Evolutionary conservation across 306 rosid genomes (phyloP).

Genomic region (Hippophae rhamnoides): DNA sequence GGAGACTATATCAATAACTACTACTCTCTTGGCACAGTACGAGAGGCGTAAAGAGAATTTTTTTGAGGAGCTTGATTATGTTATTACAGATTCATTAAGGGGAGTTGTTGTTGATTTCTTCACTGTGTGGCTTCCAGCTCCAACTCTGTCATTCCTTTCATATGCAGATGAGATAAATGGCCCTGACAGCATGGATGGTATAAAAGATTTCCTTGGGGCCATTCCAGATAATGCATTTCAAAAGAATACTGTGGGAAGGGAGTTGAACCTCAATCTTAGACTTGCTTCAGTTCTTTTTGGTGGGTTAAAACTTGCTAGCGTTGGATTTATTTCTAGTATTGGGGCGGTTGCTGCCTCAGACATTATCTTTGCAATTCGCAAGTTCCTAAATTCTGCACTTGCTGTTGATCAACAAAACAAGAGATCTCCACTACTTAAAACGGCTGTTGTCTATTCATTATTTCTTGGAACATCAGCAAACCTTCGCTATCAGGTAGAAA

Average conservation of each 20-base stretch:
- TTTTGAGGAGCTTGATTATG: conserved; percentile 81
- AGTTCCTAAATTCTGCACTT: conserved; percentile 51
- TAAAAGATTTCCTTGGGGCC: conserved; percentile 76
- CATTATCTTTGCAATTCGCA: conserved; percentile 45
- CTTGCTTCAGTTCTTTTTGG: conserved; percentile 82
- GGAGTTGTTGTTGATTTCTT: conserved; percentile 85
- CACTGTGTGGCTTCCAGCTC: conserved; percentile 99
- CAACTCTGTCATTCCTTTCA: conserved; percentile 83
- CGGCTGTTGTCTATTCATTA: conserved; percentile 51
- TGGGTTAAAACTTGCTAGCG: conserved; percentile 76
- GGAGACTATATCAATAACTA: conserved; percentile 80
- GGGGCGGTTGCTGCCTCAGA: conserved; percentile 85
- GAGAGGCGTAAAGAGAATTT: conserved; percentile 79
- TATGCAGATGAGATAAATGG: conserved; percentile 45
- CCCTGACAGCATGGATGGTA: conserved; percentile 46
- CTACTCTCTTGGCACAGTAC: conserved; percentile 77
- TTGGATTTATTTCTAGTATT: conserved; percentile 88
- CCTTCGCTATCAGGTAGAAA: conserved; percentile 84
- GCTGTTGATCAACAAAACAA: conserved; percentile 31
- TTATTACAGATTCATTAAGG: conserved; percentile 70
- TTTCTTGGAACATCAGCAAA: conserved; percentile 87
- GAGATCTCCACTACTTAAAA: conserved; percentile 78
- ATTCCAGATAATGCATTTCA: conserved; percentile 98
- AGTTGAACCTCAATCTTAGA: conserved; percentile 78
- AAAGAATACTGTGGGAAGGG: conserved; percentile 65